phyloP scores from a whole-genome alignment of 805 yeast species.

The Lipomyces kockii region DNA sequence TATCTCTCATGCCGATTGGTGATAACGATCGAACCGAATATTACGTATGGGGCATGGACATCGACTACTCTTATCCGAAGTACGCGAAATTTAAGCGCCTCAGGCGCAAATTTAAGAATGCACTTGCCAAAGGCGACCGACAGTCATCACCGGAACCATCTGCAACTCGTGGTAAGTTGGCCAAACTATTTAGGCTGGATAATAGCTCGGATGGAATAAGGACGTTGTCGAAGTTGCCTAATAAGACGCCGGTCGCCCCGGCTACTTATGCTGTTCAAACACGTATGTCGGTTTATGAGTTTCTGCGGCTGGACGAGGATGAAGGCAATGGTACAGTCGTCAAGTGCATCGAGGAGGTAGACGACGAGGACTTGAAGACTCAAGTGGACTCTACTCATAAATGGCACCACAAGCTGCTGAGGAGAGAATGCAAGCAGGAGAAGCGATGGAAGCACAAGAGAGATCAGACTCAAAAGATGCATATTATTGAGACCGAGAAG shows the following conservation, averaged over 20 bases:
- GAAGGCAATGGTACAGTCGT: not conserved
- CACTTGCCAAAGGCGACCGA: not conserved
- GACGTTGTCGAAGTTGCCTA: not conserved
- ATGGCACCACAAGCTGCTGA: not conserved
- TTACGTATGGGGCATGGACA: not conserved
- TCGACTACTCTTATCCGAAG: not conserved
- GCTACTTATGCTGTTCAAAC: not conserved
- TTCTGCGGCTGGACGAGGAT: not conserved
- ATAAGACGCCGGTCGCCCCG: not conserved
- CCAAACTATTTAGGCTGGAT: not conserved
- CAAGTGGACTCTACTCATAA: not conserved
- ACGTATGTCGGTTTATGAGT: not conserved
- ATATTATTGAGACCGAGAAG: not conserved
- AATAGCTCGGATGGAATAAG: not conserved
- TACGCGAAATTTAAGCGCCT: not conserved
- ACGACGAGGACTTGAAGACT: not conserved
- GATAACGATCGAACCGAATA: not conserved
- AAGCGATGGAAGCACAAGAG: not conserved
- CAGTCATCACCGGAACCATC: not conserved
- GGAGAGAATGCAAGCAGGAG: not conserved
- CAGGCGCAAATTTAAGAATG: not conserved
- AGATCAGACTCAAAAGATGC: not conserved
- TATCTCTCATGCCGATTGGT: not conserved
- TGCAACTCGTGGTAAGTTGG: not conserved
- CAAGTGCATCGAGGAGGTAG: constrained; percentile 1